phyloP scores from a whole-genome alignment of 2,329 filamentous ascomycete genomes.

The Botrytis tulipae region DNA sequence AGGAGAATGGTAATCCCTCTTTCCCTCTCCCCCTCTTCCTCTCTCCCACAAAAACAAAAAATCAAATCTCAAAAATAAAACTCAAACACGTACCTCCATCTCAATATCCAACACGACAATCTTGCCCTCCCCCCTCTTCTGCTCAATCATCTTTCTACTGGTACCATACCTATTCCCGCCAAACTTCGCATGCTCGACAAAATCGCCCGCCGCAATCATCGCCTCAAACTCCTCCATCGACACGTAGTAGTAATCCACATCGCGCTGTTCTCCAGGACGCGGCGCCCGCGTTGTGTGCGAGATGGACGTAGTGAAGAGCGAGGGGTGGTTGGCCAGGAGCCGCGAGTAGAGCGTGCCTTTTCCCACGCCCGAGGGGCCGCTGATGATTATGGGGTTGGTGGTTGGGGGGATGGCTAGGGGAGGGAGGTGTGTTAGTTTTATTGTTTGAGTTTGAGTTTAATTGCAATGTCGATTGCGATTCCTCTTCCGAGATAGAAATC shows the following conservation, averaged over 20 bases:
- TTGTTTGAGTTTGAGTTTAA: not conserved
- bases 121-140: conserved; percentile 66
- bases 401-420: conserved; percentile 22
- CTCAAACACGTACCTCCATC: conserved; percentile 68
- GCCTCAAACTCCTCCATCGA: conserved; percentile 64
- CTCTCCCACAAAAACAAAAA: too few relatives aligned
- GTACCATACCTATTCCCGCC: conserved; percentile 87
- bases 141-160: conserved; percentile 69
- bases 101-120: conserved; percentile 91
- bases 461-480: not conserved
- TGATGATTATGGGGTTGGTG: conserved; percentile 66
- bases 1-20: not conserved
- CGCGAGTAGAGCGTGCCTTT: conserved; percentile 77
- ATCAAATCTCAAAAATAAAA: not conserved
- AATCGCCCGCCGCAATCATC: conserved; percentile 66
- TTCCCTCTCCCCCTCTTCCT: too few relatives aligned
- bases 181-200: conserved; percentile 84
- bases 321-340: conserved; percentile 60
- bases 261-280: conserved; percentile 71
- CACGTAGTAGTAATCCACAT: conserved; percentile 79
- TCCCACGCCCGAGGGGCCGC: conserved; percentile 74
- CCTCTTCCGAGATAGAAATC: not conserved
- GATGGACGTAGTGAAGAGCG: conserved; percentile 57
- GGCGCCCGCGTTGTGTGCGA: conserved; percentile 80
- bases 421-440: conserved; percentile 9